phyloP scores from a whole-genome alignment of 129 eudicot genomes.

The Lactuca saligna region DNA sequence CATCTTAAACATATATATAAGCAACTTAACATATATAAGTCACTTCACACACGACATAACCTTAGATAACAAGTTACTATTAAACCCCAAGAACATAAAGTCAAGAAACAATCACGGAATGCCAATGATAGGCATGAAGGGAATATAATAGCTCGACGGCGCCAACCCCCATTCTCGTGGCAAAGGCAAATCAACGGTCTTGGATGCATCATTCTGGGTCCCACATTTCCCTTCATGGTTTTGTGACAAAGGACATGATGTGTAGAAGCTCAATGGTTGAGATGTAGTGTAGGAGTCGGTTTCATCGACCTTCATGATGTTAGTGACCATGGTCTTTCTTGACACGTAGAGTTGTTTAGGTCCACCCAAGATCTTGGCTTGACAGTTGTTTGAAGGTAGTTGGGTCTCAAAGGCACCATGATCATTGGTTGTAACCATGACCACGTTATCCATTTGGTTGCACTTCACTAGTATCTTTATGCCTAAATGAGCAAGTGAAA shows the following conservation, averaged over 20 bases:
- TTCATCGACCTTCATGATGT: slow-evolving; percentile 29
- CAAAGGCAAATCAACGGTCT: slow-evolving; percentile 66
- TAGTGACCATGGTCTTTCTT: slow-evolving; percentile 38
- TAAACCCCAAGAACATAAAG: slow-evolving; percentile 9
- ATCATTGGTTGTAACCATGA: slow-evolving; percentile 51
- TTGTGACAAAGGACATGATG: slow-evolving; percentile 49
- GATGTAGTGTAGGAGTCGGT: slow-evolving; percentile 45
- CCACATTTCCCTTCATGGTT: slow-evolving; percentile 42
- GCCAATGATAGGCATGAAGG: slow-evolving; percentile 80
- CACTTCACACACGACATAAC: slow-evolving; percentile 13
- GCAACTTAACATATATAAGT: background rate
- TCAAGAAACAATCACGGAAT: slow-evolving; percentile 47
- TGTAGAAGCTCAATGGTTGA: slow-evolving; percentile 61
- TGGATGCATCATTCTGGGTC: slow-evolving; percentile 38
- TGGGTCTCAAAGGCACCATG: slow-evolving; percentile 56
- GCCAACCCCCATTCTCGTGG: slow-evolving; percentile 90
- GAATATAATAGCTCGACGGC: slow-evolving; percentile 80
- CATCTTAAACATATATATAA: slow-evolving; percentile 9
- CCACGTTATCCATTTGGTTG: slow-evolving; percentile 53
- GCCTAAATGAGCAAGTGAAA: slow-evolving; percentile 31
- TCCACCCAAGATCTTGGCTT: slow-evolving; percentile 75
- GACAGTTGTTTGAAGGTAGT: slow-evolving; percentile 58
- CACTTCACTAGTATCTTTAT: slow-evolving; percentile 69
- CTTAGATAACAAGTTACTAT: background rate
- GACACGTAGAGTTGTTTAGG: slow-evolving; percentile 53